Percentiles rank a stretch among this genome's conserved stretches.
phyloP scores from a whole-genome alignment of 2,329 filamentous ascomycete species.

The Dactylonectria estremocensis region DNA sequence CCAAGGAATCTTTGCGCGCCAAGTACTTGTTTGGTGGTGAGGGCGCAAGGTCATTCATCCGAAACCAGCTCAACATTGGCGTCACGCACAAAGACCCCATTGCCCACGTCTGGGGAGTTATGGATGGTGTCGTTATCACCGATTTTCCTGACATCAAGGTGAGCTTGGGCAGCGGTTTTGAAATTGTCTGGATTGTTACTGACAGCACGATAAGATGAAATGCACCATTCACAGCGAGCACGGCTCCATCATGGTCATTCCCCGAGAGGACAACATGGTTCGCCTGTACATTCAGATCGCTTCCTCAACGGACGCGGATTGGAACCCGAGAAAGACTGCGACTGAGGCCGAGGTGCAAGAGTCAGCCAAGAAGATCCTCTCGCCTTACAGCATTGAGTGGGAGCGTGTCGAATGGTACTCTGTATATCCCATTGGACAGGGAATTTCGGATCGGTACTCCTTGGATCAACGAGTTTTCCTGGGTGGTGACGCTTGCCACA shows the following conservation, averaged over 20 bases:
- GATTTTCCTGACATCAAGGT: conserved; percentile 85
- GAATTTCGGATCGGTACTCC: conserved; percentile 78
- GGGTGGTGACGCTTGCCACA: conserved; percentile 85
- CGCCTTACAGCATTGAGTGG: conserved; percentile 78
- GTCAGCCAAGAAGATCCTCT: conserved; percentile 75
- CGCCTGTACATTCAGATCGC: conserved; percentile 79
- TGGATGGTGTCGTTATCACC: conserved; percentile 80
- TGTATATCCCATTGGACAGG: conserved; percentile 83
- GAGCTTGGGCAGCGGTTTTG: conserved; percentile 24
- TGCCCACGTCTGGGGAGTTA: conserved; percentile 82
- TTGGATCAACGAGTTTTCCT: conserved; percentile 80
- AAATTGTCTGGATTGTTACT: conserved; percentile 50
- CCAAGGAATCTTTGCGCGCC: conserved; percentile 75
- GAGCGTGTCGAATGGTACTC: conserved; percentile 81
- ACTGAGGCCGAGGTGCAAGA: conserved; percentile 75
- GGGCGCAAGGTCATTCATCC: conserved; percentile 77
- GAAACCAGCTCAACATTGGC: conserved; percentile 76
- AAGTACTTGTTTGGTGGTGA: conserved; percentile 83
- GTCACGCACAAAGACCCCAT: conserved; percentile 81
- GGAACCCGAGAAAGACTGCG: conserved; percentile 74
- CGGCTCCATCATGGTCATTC: conserved; percentile 86
- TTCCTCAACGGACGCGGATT: conserved; percentile 73
- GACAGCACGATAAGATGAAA: conserved; percentile 72
- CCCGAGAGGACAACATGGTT: conserved; percentile 78
- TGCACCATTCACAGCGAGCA: conserved; percentile 82